These are phyloP conservation scores for Breynia disticha DNA, from an alignment of 441 rosid genomes.

Conservation along the genomic window DNA sequence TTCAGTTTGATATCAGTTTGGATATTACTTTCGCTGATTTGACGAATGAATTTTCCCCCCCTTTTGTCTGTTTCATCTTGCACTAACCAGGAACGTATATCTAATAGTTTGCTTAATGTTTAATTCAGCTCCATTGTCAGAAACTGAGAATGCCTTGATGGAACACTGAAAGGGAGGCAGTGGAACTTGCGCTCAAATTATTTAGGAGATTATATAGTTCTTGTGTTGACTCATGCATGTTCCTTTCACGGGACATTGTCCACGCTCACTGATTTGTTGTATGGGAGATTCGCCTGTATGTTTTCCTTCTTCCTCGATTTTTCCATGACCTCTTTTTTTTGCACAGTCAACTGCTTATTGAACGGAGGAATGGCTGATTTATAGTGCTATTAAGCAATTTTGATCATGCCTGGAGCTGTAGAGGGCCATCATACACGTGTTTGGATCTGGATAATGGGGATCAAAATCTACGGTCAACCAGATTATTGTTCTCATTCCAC, in stretches of 20 bases:
- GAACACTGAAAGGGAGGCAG: conserved; percentile 46
- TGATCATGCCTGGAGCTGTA: too few relatives aligned
- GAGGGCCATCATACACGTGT: too few relatives aligned
- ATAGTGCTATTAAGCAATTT: too few relatives aligned
- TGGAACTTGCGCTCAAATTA: conserved; percentile 5
- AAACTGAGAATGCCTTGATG: conserved; percentile 91
- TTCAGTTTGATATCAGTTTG: neutral
- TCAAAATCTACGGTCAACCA: too few relatives aligned
- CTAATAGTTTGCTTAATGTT: conserved; percentile 14
- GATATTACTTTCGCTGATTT: neutral
- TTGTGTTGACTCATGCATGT: conserved; percentile 18
- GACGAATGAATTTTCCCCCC: neutral
- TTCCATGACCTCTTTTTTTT: neutral
- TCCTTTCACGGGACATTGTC: conserved; percentile 21
- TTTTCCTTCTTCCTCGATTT: conserved; percentile 13
- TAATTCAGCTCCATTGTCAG: conserved; percentile 88
- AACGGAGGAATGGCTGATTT: too few relatives aligned
- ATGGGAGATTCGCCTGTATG: conserved; percentile 19
- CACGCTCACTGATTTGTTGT: conserved; percentile 19
- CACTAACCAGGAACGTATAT: too few relatives aligned
- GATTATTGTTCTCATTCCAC: conserved; percentile 3
- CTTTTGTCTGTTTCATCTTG: too few relatives aligned
- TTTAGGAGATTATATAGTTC: conserved; percentile 14
- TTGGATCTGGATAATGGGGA: too few relatives aligned
- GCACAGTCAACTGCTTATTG: too few relatives aligned